These are phyloP conservation scores for Hordeum marinum DNA, from an alignment of 176 grass and related monocot species.

Conservation along the genomic window DNA sequence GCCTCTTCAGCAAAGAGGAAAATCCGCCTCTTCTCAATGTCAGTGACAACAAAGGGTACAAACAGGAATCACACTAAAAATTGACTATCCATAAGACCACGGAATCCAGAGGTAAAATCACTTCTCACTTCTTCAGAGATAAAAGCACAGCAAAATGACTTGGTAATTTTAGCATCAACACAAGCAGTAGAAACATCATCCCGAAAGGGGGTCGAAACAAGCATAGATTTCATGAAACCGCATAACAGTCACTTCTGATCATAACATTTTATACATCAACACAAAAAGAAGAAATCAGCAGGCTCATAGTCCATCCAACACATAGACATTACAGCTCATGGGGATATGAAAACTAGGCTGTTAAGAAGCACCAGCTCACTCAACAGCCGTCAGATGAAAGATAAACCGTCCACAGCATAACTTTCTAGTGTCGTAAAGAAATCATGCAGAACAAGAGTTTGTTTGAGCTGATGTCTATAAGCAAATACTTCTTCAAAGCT, in stretches of 20 bases:
- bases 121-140: not conserved
- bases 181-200: not conserved
- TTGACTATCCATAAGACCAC: not conserved
- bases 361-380: not conserved
- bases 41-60: too few species aligned
- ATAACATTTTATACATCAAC: too few species aligned
- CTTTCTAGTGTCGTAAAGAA: not conserved
- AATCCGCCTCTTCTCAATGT: too few species aligned
- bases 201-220: not conserved
- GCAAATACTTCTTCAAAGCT: too few species aligned
- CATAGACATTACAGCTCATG: not conserved
- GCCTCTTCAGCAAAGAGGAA: too few species aligned
- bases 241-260: too few species aligned
- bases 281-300: not conserved
- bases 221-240: not conserved
- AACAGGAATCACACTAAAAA: too few species aligned
- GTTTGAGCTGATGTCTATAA: not conserved
- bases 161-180: not conserved
- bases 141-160: not conserved
- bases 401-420: not conserved
- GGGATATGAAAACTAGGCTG: not conserved
- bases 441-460: not conserved
- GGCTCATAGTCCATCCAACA: not conserved
- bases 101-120: not conserved
- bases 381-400: not conserved